These are phyloP conservation scores for Sclerotiophoma versabilis DNA, from an alignment of 2,329 filamentous ascomycete species.

Conservation along the genomic window DNA sequence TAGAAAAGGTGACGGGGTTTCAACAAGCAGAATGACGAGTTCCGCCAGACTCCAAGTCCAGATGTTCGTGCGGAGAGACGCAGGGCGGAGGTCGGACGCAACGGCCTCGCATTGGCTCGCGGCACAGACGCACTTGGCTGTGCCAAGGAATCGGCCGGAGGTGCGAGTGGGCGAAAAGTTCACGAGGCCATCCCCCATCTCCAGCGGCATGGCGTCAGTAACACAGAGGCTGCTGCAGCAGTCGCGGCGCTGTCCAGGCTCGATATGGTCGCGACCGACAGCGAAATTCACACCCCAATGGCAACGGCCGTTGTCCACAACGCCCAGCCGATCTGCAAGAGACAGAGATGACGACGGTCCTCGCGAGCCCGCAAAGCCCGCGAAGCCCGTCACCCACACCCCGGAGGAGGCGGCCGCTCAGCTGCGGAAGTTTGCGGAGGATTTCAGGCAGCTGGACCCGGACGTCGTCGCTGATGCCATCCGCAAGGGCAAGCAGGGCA, in stretches of 20 bases:
- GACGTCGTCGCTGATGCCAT: slow-evolving; percentile 29
- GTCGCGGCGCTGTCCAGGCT: slow-evolving; percentile 38
- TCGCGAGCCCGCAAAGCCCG: slow-evolving; percentile 13
- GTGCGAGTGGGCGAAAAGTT: slow-evolving; percentile 41
- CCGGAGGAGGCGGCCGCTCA: slow-evolving; percentile 27
- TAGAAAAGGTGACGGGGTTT: no score
- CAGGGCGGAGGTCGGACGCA: slow-evolving; percentile 33
- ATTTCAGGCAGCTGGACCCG: slow-evolving; percentile 37
- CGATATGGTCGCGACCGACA: slow-evolving; percentile 27
- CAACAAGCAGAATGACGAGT: not conserved
- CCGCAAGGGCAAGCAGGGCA: slow-evolving; percentile 34
- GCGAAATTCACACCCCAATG: slow-evolving; percentile 36
- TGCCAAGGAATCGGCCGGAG: slow-evolving; percentile 24
- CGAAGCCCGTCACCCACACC: not conserved
- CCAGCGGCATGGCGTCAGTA: slow-evolving; percentile 46
- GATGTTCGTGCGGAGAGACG: not conserved
- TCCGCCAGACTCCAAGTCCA: not conserved
- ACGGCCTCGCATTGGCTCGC: slow-evolving; percentile 26
- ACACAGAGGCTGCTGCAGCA: slow-evolving; percentile 42
- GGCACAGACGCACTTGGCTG: slow-evolving; percentile 27
- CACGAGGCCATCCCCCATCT: slow-evolving; percentile 24
- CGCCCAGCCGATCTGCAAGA: slow-evolving; percentile 26
- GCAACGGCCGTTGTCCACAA: slow-evolving; percentile 45
- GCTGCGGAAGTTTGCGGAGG: slow-evolving; percentile 29
- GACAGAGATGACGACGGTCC: slow-evolving; percentile 23